These are phyloP conservation scores for Chlamydomonas schloesseri DNA, from an alignment of 139 green algal species.

Conservation along the genomic window DNA sequence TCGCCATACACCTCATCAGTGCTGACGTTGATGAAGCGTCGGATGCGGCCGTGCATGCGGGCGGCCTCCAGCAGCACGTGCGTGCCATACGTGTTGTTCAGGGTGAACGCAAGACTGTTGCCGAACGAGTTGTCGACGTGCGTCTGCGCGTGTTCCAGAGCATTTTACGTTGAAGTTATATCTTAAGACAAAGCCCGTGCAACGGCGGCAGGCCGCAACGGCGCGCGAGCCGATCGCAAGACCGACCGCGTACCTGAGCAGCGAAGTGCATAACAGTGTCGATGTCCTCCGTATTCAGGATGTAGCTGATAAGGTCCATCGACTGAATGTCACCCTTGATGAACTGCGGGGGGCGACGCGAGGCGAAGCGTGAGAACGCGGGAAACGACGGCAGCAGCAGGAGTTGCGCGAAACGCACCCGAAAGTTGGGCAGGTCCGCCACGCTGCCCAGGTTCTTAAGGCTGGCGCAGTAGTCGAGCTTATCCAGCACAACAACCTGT, in stretches of 20 bases:
- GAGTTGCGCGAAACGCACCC: slow-evolving; percentile 62
- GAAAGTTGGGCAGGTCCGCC: slow-evolving; percentile 84
- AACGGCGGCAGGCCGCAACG: background rate
- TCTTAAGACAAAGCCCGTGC: background rate
- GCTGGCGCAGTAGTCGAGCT: slow-evolving; percentile 96
- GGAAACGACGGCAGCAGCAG: background rate
- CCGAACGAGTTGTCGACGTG: slow-evolving; percentile 99
- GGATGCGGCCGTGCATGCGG: slow-evolving; percentile 83
- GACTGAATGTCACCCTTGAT: slow-evolving; percentile 95
- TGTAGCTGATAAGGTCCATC: slow-evolving; percentile 90
- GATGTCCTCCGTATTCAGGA: slow-evolving; percentile 89
- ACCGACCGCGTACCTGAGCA: slow-evolving; percentile 71
- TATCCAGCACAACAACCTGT: slow-evolving; percentile 94
- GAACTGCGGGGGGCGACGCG: slow-evolving; percentile 69
- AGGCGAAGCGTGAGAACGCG: background rate
- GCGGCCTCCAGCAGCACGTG: slow-evolving; percentile 95
- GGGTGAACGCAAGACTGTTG: slow-evolving; percentile 94
- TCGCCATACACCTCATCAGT: slow-evolving; percentile 91
- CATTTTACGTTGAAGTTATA: background rate
- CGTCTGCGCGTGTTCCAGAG: slow-evolving; percentile 73
- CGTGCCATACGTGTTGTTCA: slow-evolving; percentile 98
- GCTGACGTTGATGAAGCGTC: slow-evolving; percentile 95
- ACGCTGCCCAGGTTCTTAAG: slow-evolving; percentile 84
- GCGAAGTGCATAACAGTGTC: slow-evolving; percentile 99
- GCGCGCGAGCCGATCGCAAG: background rate